Percentiles rank a stretch among this genome's conserved stretches.
Evolutionary conservation across 192 early-diverging fungal species (phyloP).

Genomic region (Coemansia reversa): DNA sequence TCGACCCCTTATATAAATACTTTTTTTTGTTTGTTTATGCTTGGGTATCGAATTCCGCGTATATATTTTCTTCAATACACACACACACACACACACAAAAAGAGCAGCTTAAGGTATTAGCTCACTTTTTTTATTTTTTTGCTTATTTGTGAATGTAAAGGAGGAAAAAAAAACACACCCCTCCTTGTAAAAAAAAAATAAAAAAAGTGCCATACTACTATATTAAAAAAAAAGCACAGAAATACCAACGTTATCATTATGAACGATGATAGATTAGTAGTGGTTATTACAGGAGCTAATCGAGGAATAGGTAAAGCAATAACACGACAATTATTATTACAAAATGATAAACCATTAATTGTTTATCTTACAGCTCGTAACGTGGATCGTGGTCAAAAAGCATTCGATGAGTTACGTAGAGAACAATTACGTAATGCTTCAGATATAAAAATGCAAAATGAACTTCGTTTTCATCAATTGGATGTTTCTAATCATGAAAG

Average conservation of each 20-base stretch:
- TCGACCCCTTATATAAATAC: too few relatives aligned
- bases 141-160: too few relatives aligned
- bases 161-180: too few relatives aligned
- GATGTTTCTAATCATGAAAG: slow-evolving; percentile 34
- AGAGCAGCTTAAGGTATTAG: too few relatives aligned
- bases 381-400: slow-evolving; percentile 36
- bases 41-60: too few relatives aligned
- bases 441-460: slow-evolving; percentile 5
- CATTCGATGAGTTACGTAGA: slow-evolving; percentile 45
- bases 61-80: too few relatives aligned
- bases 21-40: too few relatives aligned
- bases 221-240: too few relatives aligned
- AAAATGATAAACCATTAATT: slow-evolving; percentile 32
- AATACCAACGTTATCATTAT: background rate
- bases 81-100: too few relatives aligned
- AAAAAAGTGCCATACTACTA: too few relatives aligned
- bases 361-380: slow-evolving; percentile 50
- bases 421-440: slow-evolving; percentile 23
- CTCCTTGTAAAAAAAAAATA: too few relatives aligned
- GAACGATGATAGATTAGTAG: slow-evolving; percentile 39
- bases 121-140: too few relatives aligned
- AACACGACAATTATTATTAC: slow-evolving; percentile 33
- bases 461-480: slow-evolving; percentile 53
- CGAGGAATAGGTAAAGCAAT: slow-evolving; percentile 52
- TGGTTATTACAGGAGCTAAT: slow-evolving; percentile 51